Evolutionary conservation across 805 yeast species (phyloP).

Genomic region (Lipomyces spencermartinsiae): DNA sequence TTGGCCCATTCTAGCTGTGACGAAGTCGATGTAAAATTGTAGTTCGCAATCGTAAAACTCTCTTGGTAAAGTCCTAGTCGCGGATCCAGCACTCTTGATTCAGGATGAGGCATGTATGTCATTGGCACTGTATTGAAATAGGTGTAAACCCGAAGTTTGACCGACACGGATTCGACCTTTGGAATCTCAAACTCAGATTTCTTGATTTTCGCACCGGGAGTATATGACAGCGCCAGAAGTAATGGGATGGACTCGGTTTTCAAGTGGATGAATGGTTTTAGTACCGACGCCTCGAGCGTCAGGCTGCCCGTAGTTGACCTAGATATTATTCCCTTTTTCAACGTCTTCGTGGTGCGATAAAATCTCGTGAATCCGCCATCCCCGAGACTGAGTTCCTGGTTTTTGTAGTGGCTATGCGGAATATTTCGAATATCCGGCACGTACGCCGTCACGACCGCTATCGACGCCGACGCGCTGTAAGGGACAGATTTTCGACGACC

Average conservation of each 20-base stretch:
- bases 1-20: slow-evolving; percentile 16
- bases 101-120: slow-evolving; percentile 28
- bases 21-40: neutral
- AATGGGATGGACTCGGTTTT: slow-evolving; percentile 18
- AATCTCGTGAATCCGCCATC: slow-evolving; percentile 27
- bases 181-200: slow-evolving; percentile 12
- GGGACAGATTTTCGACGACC: slow-evolving; percentile 8
- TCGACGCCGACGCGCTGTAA: slow-evolving; percentile 1
- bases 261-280: slow-evolving; percentile 22
- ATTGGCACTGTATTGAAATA: slow-evolving; percentile 20
- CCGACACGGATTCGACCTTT: slow-evolving; percentile 23
- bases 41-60: slow-evolving; percentile 14
- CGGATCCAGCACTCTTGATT: slow-evolving; percentile 24
- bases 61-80: slow-evolving; percentile 25
- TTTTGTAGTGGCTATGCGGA: slow-evolving; percentile 19
- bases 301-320: slow-evolving; percentile 16
- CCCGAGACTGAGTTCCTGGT: slow-evolving; percentile 18
- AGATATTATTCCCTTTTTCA: slow-evolving; percentile 17
- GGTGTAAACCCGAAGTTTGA: slow-evolving; percentile 23
- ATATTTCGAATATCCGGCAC: slow-evolving; percentile 17
- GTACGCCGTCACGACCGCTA: slow-evolving; percentile 27
- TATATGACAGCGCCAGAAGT: slow-evolving; percentile 20
- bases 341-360: slow-evolving; percentile 20
- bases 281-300: slow-evolving; percentile 25
- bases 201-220: slow-evolving; percentile 3